phyloP scores from a whole-genome alignment of 2,329 filamentous ascomycete species.

The Paracoccidioides lutzii region DNA sequence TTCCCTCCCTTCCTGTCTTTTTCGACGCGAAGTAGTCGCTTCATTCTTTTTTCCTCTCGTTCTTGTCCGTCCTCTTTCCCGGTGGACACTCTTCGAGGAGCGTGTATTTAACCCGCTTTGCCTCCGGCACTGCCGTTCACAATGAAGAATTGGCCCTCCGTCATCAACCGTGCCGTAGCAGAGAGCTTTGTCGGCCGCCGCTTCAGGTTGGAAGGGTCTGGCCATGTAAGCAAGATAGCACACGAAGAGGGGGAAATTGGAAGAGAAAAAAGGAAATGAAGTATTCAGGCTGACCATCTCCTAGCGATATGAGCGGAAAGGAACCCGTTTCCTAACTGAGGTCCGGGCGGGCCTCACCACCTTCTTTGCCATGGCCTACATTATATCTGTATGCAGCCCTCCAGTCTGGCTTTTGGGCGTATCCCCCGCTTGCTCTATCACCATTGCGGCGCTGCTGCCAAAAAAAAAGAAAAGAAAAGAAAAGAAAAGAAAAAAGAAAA shows the following conservation, averaged over 20 bases:
- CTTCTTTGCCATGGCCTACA: constrained; percentile 72
- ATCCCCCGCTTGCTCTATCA: not conserved
- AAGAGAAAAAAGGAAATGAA: not conserved
- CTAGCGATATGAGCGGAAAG: constrained; percentile 57
- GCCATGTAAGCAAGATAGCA: constrained; percentile 50
- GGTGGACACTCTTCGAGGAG: not conserved
- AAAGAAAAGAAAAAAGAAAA: not conserved
- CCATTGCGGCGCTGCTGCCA: not conserved
- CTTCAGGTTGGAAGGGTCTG: constrained; percentile 70
- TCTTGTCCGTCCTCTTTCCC: not conserved
- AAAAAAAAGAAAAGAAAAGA: not conserved
- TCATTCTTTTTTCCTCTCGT: not conserved
- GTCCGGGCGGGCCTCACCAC: constrained; percentile 70
- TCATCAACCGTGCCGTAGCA: constrained; percentile 47
- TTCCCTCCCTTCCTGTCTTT: constrained; percentile 9
- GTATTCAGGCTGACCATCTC: not conserved
- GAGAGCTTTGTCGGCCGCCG: constrained; percentile 53
- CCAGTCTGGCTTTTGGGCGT: too few relatives aligned
- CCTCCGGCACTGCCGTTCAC: not conserved
- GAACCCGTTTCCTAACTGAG: constrained; percentile 69
- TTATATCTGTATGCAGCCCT: constrained; percentile 49
- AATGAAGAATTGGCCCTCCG: constrained; percentile 33
- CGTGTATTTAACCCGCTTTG: not conserved
- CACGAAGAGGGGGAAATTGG: not conserved
- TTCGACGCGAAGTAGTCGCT: not conserved